Evolutionary conservation across 352 stramenopile genomes (phyloP).

Genomic region (Lagenidium sp.): DNA sequence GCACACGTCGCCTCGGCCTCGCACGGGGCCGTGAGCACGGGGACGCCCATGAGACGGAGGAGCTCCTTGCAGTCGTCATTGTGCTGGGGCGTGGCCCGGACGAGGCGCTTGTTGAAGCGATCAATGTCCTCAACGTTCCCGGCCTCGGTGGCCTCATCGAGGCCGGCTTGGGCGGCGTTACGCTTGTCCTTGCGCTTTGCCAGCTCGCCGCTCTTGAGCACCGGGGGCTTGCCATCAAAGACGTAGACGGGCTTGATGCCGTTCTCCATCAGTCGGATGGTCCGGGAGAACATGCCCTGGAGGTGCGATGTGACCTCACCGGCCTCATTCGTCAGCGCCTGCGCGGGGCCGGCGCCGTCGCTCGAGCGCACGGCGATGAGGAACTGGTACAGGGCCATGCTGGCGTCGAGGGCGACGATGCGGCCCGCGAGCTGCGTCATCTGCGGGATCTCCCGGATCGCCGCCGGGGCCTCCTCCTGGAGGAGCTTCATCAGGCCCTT

Average conservation of each 20-base stretch:
- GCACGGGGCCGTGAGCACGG: conserved; percentile 94
- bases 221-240: conserved; percentile 98
- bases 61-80: conserved; percentile 93
- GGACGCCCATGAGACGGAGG: conserved; percentile 93
- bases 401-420: conserved; percentile 98
- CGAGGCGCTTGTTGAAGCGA: conserved; percentile 90
- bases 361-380: conserved; percentile 87
- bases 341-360: conserved; percentile 76
- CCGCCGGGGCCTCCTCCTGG: conserved; percentile 94
- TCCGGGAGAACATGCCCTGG: conserved; percentile 98
- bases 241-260: conserved; percentile 98
- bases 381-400: conserved; percentile 99
- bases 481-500: conserved; percentile 99
- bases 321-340: conserved; percentile 96
- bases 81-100: conserved; percentile 87
- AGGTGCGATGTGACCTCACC: conserved; percentile 92
- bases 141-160: conserved; percentile 81
- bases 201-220: conserved; percentile 96
- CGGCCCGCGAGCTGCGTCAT: conserved; percentile 93
- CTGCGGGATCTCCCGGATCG: conserved; percentile 92
- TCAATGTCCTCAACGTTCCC: conserved; percentile 89
- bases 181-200: conserved; percentile 89
- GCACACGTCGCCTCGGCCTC: conserved; percentile 98
- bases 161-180: conserved; percentile 76
- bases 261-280: conserved; percentile 97